Percentiles rank a stretch among this genome's conserved stretches.
Evolutionary conservation across 768 basidiomycete species (phyloP).

Genomic region (Suillus discolor): DNA sequence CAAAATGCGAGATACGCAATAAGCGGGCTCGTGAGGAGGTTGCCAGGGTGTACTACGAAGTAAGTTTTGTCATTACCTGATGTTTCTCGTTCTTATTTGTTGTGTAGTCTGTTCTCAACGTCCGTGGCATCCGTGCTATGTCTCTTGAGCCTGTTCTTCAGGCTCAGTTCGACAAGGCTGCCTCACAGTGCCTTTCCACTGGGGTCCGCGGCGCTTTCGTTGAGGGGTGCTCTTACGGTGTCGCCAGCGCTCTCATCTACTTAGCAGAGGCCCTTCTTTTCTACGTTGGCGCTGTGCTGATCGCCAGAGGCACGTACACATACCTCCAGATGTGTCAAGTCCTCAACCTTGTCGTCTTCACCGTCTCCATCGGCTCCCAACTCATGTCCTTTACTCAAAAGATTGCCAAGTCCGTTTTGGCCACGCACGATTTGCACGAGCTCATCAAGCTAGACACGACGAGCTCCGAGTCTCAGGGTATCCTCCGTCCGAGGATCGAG

Average conservation of each 20-base stretch:
- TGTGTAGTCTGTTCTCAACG: slow-evolving; percentile 70
- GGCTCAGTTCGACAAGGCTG: slow-evolving; percentile 65
- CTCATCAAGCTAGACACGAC: slow-evolving; percentile 61
- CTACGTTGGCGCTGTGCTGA: slow-evolving; percentile 87
- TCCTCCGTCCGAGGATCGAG: slow-evolving; percentile 61
- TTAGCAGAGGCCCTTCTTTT: slow-evolving; percentile 90
- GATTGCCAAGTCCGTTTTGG: slow-evolving; percentile 86
- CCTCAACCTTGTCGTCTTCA: slow-evolving; percentile 90
- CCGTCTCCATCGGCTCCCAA: slow-evolving; percentile 88
- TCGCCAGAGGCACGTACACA: slow-evolving; percentile 77
- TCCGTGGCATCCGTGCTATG: slow-evolving; percentile 88
- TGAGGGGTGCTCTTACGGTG: slow-evolving; percentile 82
- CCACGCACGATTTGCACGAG: slow-evolving; percentile 75
- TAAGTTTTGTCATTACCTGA: slow-evolving; percentile 37
- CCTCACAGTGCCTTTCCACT: slow-evolving; percentile 58
- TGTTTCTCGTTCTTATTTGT: slow-evolving; percentile 5
- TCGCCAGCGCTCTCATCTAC: slow-evolving; percentile 83
- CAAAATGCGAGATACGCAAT: slow-evolving; percentile 73
- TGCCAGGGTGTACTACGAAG: slow-evolving; percentile 83
- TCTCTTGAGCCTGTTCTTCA: slow-evolving; percentile 74
- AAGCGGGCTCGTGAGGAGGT: slow-evolving; percentile 88
- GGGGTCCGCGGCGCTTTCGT: slow-evolving; percentile 85
- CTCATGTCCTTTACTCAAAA: slow-evolving; percentile 87
- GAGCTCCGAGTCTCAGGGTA: slow-evolving; percentile 68
- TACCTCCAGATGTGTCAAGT: slow-evolving; percentile 91